Evolutionary conservation across 768 basidiomycete species (phyloP).

Genomic region (Calvatia gigantea): DNA sequence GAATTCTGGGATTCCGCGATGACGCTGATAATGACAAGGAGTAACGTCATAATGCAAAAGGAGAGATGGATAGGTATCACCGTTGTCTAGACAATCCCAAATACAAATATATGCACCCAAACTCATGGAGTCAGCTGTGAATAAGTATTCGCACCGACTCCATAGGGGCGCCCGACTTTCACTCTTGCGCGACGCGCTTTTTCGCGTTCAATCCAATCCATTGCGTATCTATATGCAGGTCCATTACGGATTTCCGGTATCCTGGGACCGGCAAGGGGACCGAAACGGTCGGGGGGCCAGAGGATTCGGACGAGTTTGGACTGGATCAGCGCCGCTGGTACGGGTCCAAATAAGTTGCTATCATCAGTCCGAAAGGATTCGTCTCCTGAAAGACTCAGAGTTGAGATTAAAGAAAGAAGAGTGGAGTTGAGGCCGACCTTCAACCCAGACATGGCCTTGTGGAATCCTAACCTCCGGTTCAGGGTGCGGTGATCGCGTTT

Average conservation of each 20-base stretch:
- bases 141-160: conserved; percentile 8
- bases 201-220: conserved; percentile 37
- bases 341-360: conserved; percentile 68
- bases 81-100: background rate
- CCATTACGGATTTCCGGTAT: conserved; percentile 15
- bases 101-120: background rate
- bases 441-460: conserved; percentile 68
- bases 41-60: conserved; percentile 26
- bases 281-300: conserved; percentile 51
- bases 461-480: conserved; percentile 52
- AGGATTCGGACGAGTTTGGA: conserved; percentile 46
- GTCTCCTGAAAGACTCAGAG: conserved; percentile 41
- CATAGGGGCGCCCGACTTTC: conserved; percentile 14
- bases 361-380: conserved; percentile 66
- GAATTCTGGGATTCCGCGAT: conserved; percentile 32
- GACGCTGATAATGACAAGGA: conserved; percentile 17
- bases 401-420: background rate
- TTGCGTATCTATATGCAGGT: conserved; percentile 26
- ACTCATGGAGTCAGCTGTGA: background rate
- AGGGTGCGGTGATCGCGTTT: conserved; percentile 68
- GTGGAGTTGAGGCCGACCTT: conserved; percentile 45
- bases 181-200: conserved; percentile 36
- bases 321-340: conserved; percentile 48
- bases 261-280: conserved; percentile 21
- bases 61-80: background rate